Evolutionary conservation across 768 basidiomycete species (phyloP).

Genomic region (Termitomyces sp.): DNA sequence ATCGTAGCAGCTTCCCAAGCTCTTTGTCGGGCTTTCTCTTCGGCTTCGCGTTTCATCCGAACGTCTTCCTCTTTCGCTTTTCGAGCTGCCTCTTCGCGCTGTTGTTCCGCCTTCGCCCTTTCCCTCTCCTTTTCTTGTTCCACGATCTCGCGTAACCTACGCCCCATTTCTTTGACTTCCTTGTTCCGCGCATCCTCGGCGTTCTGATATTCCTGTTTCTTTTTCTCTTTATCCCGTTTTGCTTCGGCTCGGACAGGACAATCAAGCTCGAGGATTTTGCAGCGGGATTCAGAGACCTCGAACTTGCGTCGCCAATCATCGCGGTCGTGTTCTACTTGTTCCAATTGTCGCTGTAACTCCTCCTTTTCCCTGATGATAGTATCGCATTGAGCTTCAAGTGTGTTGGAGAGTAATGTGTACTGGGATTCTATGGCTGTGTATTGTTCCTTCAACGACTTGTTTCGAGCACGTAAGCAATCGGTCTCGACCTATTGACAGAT

Average conservation of each 20-base stretch:
- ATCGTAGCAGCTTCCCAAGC: constrained; percentile 9
- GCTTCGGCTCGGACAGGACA: constrained; percentile 8
- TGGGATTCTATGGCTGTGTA: not conserved
- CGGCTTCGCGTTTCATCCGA: not conserved
- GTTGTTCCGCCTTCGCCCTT: not conserved
- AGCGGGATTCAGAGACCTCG: constrained; percentile 8
- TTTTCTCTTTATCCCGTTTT: constrained; percentile 1
- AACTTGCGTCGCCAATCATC: constrained; percentile 8
- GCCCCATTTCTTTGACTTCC: constrained; percentile 7
- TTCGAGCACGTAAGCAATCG: not conserved
- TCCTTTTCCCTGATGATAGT: not conserved
- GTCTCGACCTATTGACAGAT: not conserved
- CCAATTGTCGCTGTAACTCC: not conserved
- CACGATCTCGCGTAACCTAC: constrained; percentile 5
- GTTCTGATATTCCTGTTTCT: not conserved
- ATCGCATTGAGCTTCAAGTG: not conserved
- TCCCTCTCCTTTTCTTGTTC: constrained; percentile 3
- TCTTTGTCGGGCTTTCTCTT: not conserved
- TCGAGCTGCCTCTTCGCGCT: not conserved
- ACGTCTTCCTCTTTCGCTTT: constrained; percentile 3
- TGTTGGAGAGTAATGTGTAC: not conserved
- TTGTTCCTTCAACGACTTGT: not conserved
- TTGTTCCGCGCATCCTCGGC: constrained; percentile 1
- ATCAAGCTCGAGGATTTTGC: constrained; percentile 13
- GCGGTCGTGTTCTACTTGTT: not conserved